A percentile compares a stretch with the other conserved stretches of the same genome.
Conservation (phyloP, 2,329 filamentous ascomycete genomes). For the Phialophora verrucosa region DNA sequence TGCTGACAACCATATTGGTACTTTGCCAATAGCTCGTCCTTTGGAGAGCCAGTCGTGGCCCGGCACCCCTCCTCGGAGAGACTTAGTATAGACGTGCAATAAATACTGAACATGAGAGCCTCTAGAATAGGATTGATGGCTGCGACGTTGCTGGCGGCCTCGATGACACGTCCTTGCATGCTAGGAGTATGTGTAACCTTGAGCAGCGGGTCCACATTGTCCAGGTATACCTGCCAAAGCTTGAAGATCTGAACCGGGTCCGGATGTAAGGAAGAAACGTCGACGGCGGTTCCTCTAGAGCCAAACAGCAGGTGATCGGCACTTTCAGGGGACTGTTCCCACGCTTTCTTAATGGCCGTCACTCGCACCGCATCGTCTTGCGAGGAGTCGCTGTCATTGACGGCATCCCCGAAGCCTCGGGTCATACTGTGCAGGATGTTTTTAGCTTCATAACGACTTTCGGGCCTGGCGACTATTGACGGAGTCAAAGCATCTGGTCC, state of each 20-base stretch:
- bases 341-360: slow-evolving; percentile 52
- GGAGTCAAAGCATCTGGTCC: slow-evolving; percentile 37
- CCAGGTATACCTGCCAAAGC: slow-evolving; percentile 71
- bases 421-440: slow-evolving; percentile 56
- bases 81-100: slow-evolving; percentile 64
- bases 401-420: slow-evolving; percentile 42
- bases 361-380: slow-evolving; percentile 45
- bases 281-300: slow-evolving; percentile 47
- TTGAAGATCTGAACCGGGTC: slow-evolving; percentile 60
- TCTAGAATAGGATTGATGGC: slow-evolving; percentile 64
- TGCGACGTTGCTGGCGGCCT: slow-evolving; percentile 62
- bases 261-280: slow-evolving; percentile 48
- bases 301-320: slow-evolving; percentile 62
- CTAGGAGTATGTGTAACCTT: slow-evolving; percentile 72
- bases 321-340: slow-evolving; percentile 51
- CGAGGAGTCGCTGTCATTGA: slow-evolving; percentile 44
- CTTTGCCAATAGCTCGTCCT: slow-evolving; percentile 52
- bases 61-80: slow-evolving; percentile 62
- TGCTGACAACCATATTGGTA: slow-evolving; percentile 56
- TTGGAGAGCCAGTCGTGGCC: slow-evolving; percentile 48
- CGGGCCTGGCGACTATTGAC: slow-evolving; percentile 39
- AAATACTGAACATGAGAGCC: slow-evolving; percentile 72
- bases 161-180: slow-evolving; percentile 67
- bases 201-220: slow-evolving; percentile 71
- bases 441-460: slow-evolving; percentile 43